phyloP scores from a whole-genome alignment of 371 early-diverging fungal species.

The Capillidium heterosporum region DNA sequence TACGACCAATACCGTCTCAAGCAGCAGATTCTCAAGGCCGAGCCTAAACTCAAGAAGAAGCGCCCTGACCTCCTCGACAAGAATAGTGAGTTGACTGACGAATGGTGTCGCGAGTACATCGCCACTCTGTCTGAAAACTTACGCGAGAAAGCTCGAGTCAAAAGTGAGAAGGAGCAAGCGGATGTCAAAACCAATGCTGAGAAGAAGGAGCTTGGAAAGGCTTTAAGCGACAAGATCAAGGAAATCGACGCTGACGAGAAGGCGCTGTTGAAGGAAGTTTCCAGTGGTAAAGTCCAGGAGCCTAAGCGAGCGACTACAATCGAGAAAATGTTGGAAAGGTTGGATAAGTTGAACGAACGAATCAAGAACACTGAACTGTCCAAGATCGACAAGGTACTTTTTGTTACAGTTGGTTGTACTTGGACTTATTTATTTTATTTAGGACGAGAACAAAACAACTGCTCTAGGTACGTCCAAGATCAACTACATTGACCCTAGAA shows the following conservation, averaged over 20 bases:
- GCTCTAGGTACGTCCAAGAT: constrained; percentile 92
- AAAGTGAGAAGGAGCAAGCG: constrained; percentile 53
- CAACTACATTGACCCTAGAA: constrained; percentile 97
- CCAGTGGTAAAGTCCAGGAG: constrained; percentile 18
- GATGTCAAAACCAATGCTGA: constrained; percentile 36
- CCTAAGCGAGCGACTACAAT: constrained; percentile 19
- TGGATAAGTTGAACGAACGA: constrained; percentile 41
- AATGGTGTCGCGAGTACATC: constrained; percentile 49
- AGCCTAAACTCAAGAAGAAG: constrained; percentile 57
- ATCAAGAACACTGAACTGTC: constrained; percentile 42
- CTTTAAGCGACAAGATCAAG: constrained; percentile 33
- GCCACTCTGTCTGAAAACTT: constrained; percentile 30
- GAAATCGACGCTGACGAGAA: constrained; percentile 23
- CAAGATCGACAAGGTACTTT: constrained; percentile 52
- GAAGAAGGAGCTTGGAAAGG: constrained; percentile 22
- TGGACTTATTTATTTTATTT: neutral
- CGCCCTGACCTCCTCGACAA: constrained; percentile 32
- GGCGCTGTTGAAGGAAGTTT: constrained; percentile 25
- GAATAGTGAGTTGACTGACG: constrained; percentile 68
- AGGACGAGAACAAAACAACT: constrained; percentile 95
- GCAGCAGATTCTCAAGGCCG: constrained; percentile 39
- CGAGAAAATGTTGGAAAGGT: constrained; percentile 39
- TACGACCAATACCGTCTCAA: constrained; percentile 60
- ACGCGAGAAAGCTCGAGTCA: constrained; percentile 29
- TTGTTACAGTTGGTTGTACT: neutral